Conservation (phyloP, 2,329 filamentous ascomycete species). For the Hymenoscyphus scutula region DNA sequence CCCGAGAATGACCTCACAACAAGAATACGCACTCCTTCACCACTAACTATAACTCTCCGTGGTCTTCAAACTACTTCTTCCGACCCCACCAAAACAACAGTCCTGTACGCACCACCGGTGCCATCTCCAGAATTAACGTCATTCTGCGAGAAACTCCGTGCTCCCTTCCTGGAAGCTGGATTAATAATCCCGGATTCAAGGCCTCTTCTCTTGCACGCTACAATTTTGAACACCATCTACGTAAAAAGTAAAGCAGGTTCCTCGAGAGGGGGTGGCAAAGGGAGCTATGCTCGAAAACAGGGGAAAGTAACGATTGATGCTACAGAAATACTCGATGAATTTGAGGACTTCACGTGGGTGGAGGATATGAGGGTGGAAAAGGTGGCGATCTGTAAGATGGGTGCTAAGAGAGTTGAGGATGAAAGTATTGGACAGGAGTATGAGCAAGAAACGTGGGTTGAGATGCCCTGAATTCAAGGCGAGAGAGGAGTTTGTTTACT, state of each 20-base stretch:
- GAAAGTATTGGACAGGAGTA: constrained; percentile 29
- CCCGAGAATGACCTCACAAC: neutral
- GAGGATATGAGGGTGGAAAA: constrained; percentile 63
- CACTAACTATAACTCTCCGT: constrained; percentile 26
- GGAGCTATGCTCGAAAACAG: constrained; percentile 5
- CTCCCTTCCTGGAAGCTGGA: constrained; percentile 52
- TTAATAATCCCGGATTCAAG: constrained; percentile 58
- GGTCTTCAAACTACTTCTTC: constrained; percentile 44
- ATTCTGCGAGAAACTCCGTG: constrained; percentile 57
- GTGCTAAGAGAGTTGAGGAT: constrained; percentile 56
- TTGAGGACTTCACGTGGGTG: constrained; percentile 69
- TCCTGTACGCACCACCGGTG: constrained; percentile 62
- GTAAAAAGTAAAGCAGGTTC: constrained; percentile 41
- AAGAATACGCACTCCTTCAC: neutral
- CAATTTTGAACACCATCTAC: constrained; percentile 83
- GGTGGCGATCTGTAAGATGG: constrained; percentile 83
- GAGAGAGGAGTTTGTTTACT: no score
- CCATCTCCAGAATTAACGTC: constrained; percentile 53
- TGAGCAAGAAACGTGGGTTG: constrained; percentile 30
- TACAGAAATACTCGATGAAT: constrained; percentile 54
- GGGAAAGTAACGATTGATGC: constrained; percentile 49
- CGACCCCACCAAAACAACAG: constrained; percentile 49
- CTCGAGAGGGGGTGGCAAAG: constrained; percentile 18
- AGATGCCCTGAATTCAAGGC: constrained; percentile 24
- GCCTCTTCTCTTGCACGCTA: constrained; percentile 75